These are phyloP conservation scores for Termitomyces sp. DNA, from an alignment of 768 basidiomycete genomes.

Conservation along the genomic window DNA sequence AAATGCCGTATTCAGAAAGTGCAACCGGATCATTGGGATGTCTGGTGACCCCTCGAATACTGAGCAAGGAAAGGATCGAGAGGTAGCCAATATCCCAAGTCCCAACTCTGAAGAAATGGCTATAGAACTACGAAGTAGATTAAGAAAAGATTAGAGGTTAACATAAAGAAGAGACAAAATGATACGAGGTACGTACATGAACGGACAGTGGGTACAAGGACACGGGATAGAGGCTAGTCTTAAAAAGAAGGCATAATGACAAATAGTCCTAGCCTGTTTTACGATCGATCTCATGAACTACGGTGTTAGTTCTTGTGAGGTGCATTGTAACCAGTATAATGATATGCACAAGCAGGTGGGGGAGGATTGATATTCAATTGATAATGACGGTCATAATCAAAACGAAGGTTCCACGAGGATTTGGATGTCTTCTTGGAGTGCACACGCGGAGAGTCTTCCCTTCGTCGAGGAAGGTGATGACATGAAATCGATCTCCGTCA, in stretches of 20 bases:
- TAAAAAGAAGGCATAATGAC: background rate
- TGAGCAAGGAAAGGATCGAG: background rate
- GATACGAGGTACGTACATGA: no score
- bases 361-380: slow-evolving; percentile 18
- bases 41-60: background rate
- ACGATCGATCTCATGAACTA: background rate
- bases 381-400: slow-evolving; percentile 16
- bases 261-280: no score
- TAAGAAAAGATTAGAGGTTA: no score
- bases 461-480: slow-evolving; percentile 23
- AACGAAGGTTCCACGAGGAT: slow-evolving; percentile 6
- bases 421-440: slow-evolving; percentile 19
- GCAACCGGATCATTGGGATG: background rate
- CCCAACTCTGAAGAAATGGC: background rate
- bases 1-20: background rate
- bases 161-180: background rate
- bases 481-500: slow-evolving; percentile 31
- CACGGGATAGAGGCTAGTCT: no score
- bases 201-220: background rate
- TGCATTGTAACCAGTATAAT: slow-evolving; percentile 2
- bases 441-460: slow-evolving; percentile 3
- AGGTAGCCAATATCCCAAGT: background rate
- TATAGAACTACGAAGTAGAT: background rate
- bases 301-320: slow-evolving; percentile 3
- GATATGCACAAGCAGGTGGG: slow-evolving; percentile 24